These are phyloP conservation scores for Epichloe glyceriae DNA, from an alignment of 2,329 filamentous ascomycete species.

Conservation along the genomic window DNA sequence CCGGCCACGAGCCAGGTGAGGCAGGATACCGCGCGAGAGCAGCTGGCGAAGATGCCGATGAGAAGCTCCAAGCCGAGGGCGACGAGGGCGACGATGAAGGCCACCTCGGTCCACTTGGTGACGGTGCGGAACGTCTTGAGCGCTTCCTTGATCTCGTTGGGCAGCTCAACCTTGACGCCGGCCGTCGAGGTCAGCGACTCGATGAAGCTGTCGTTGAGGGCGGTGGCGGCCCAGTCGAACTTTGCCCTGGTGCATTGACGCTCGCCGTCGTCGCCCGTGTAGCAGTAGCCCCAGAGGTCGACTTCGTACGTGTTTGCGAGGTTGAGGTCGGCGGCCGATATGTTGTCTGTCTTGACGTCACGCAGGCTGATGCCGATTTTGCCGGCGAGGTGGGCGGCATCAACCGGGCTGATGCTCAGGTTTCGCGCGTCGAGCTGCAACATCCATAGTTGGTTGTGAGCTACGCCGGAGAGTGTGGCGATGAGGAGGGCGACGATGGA, in stretches of 20 bases:
- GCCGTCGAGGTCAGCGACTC: constrained; percentile 36
- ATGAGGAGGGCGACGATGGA: constrained; percentile 58
- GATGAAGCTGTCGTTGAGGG: constrained; percentile 49
- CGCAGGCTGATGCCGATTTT: constrained; percentile 12
- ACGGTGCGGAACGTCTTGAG: constrained; percentile 63
- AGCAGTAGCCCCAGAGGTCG: constrained; percentile 80
- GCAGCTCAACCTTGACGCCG: constrained; percentile 48
- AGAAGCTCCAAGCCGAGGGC: constrained; percentile 59
- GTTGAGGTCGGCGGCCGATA: constrained; percentile 44
- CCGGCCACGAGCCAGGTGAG: constrained; percentile 65
- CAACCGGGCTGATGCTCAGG: constrained; percentile 30
- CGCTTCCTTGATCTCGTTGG: constrained; percentile 50
- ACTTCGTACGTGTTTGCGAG: constrained; percentile 71
- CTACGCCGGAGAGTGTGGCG: constrained; percentile 41
- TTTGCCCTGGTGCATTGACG: constrained; percentile 57
- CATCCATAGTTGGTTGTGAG: constrained; percentile 43
- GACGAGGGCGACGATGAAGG: constrained; percentile 62
- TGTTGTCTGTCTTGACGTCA: constrained; percentile 27
- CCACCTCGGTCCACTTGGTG: constrained; percentile 70
- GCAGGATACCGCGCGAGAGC: constrained; percentile 69
- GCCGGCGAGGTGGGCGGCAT: constrained; percentile 23
- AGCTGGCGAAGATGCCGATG: constrained; percentile 71
- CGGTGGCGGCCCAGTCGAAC: constrained; percentile 65
- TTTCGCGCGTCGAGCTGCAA: constrained; percentile 50
- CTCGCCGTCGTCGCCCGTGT: constrained; percentile 37